Evolutionary conservation across 208 protist species (phyloP), one percentile per base, ranked within the genome.

Genomic region (Leishmania martiniquensis): DNA sequence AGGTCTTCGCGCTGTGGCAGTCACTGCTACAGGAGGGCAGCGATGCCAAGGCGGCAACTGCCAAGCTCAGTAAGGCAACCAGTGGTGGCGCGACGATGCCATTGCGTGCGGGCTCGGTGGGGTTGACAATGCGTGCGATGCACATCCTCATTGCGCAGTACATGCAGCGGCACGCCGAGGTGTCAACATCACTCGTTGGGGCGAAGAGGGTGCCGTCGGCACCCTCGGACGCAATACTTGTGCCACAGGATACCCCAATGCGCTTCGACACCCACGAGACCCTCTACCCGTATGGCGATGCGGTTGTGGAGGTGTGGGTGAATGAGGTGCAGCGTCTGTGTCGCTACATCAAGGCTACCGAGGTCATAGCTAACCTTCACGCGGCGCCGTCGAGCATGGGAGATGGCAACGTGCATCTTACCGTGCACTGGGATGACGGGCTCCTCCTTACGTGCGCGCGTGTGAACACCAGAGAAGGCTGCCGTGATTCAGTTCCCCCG

Each of bases 401-500:
- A 54, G 68, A 34, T 49, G 2, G 4, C 63, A 37, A 49, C 45
- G 80, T 75, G 55, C 75, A 85, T 71, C 82, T 81, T 57, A 87
- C 84, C 77, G 80, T 91, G 10, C 77, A 86, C 17, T 97, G 91
- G 81, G 91, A 95, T 77, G 93, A 97, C 66, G 91, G 91, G 9
- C 76, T 95, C 4, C 83, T 87, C 9, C 68, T 95, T 44, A 93
- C 93, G 10, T 91, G 89, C 80, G 89, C 80, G 1, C 72, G 45
- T 45, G 65, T 39, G 68, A 78, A 45, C 25, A 37, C 15, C 20
- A 34, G 70, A n/a, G 22, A 39, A 4, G 62, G 47, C 15, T 51
- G 66, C 39, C 54, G 49, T 71, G 39, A 57, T 55, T 51, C 49
- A 6, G 81, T 78, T 12, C 73, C 77, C 57, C 37, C 51, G 29